Conservation (phyloP, 805 yeast genomes). For the Myxozyma neotropica region DNA sequence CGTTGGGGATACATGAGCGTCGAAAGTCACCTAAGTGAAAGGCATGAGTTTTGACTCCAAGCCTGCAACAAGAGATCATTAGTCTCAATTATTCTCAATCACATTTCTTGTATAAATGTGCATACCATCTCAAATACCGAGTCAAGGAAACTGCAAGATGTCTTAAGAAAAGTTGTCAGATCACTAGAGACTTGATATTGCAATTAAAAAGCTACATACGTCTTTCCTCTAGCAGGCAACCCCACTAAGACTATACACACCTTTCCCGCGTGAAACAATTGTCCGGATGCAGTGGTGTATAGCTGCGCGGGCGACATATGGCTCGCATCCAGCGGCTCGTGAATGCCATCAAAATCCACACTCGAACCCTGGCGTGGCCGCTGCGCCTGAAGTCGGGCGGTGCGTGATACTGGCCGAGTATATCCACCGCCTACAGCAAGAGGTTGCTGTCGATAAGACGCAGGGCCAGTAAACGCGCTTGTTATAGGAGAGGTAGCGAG, state of each 20-base stretch:
- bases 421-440: constrained; percentile 22
- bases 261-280: constrained; percentile 93
- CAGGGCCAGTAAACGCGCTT: constrained; percentile 15
- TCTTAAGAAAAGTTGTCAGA: constrained; percentile 1
- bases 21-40: constrained; percentile 93
- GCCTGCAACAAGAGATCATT: constrained; percentile 44
- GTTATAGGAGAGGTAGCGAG: constrained; percentile 34
- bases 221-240: constrained; percentile 93
- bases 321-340: constrained; percentile 58
- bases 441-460: constrained; percentile 4
- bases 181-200: background rate
- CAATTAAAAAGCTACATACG: constrained; percentile 42
- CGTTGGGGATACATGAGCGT: constrained; percentile 50
- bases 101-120: background rate
- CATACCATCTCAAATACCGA: constrained; percentile 76
- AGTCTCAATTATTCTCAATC: background rate
- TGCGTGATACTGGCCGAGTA: constrained; percentile 6
- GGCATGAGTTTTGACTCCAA: constrained; percentile 89
- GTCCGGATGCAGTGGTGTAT: constrained; percentile 89
- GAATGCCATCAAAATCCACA: constrained; percentile 62
- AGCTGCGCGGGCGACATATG: constrained; percentile 89
- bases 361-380: constrained; percentile 10
- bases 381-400: background rate
- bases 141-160: constrained; percentile 88
- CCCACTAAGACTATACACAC: constrained; percentile 88